Evolutionary conservation across 805 yeast species (phyloP), one percentile per base, ranked within the genome.

Genomic region (Priceomyces medius): DNA sequence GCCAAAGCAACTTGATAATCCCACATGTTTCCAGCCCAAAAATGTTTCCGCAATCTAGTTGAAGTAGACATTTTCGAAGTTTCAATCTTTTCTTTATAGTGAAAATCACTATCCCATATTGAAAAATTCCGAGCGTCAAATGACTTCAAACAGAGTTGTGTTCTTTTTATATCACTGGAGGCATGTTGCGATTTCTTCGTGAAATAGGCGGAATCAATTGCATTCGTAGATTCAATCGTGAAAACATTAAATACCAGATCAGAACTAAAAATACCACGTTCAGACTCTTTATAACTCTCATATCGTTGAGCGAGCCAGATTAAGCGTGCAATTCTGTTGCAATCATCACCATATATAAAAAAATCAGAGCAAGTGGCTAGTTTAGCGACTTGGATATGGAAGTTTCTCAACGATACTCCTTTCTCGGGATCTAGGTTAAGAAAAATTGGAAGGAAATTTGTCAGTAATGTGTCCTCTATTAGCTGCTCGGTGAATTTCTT

Each of bases 11-110:
- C 61, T 45, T 80, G 82, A 55, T 71, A 79, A 58, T 90, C 96
- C 49, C 86, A 79, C 1, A 81, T 67, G 55, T 90, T 91, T 2
- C 98, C 98, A 38, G 84, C 72, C 90, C 91, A 90, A 4, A 89
- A 76, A 37, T 77, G 70, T 6, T 60, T 53, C 28, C 47, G 42
- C 1, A 87, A 65, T 9, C 70, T 74, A 0, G 93, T 77, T 0
- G 95, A 95, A 7, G 87, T 73, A 1, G 96, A 83, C 90, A 90
- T 85, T 55, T 78, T 79, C 1, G 88, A 71, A 38, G 88, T 83
- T 59, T 90, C 97, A n/a, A 85, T 68, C 45, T 85, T 80, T 58
- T 90, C 97, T 53, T 85, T 80, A 47, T 79, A 73, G 16, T 76
- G 68, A 53, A 82, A 80, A 51, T 87, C 85, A 20, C 76, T 68